Evolutionary conservation across 148 eudicot genomes (phyloP).

Genomic region (Fallopia convolvulus): DNA sequence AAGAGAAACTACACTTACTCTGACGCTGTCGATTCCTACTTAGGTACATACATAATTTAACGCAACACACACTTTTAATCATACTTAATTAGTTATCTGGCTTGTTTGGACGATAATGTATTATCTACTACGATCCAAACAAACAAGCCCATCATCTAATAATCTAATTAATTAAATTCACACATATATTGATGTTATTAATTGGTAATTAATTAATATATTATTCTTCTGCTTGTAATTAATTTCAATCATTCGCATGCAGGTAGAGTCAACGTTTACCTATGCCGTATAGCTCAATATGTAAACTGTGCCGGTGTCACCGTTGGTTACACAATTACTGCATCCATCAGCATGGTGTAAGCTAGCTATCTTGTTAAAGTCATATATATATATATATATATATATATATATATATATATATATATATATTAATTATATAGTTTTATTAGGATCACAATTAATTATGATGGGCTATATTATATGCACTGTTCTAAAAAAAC

Average conservation of each 20-base stretch:
- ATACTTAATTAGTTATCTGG: too few relatives aligned
- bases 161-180: background rate
- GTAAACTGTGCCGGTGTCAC: constrained; percentile 48
- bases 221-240: background rate
- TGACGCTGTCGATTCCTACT: constrained; percentile 40
- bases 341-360: constrained; percentile 86
- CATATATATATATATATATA: too few relatives aligned
- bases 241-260: background rate
- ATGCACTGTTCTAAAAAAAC: too few relatives aligned
- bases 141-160: too few relatives aligned
- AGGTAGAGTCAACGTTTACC: background rate
- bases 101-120: too few relatives aligned
- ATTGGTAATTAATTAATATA: too few relatives aligned
- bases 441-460: too few relatives aligned
- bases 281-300: constrained; percentile 55
- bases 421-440: too few relatives aligned
- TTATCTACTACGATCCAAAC: too few relatives aligned
- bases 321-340: constrained; percentile 68
- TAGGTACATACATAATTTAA: constrained; percentile 28
- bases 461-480: too few relatives aligned
- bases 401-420: too few relatives aligned
- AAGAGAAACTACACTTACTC: constrained; percentile 50
- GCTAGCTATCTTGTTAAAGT: background rate
- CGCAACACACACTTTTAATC: background rate
- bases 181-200: too few relatives aligned